Base-by-base conservation (phyloP, 805 yeast genomes). In the Ogataea chonburiensis region DNA sequence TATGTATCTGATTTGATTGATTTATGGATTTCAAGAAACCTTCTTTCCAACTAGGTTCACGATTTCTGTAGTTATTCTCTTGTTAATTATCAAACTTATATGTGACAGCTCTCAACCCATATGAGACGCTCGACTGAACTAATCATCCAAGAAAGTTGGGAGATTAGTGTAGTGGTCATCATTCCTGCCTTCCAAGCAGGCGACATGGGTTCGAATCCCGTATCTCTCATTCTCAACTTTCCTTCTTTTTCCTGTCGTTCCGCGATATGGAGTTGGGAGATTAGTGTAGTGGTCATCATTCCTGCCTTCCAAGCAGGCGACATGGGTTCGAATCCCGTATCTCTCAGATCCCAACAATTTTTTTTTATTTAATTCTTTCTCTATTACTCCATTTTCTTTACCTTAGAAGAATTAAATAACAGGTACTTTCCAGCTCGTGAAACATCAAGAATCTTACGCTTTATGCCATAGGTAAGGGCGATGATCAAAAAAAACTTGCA, bases 161-260 rank as follows among this genome's bases (percentile, higher is more conserved):
- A 34, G 37, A 34, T 80, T 82, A 79, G 91, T 82, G 86, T 81
- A 82, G 86, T 79, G 89, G 91, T 78, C 80, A 82, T 78, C 86
- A 82, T 81, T 70, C 78, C 76, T 78, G 87, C 88, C 88, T 82
- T 83, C 89, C 89, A 82, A 83, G 89, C 87, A 78, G 77, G 81
- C 70, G 89, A 77, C 86, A 80, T 75, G 89, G 88, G 91, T 82
- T 82, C 91, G 88, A 82, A 79, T 82, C 91, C 83, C 87, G 82
- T 78, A 79, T 80, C 81, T 78, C 79, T 80, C 86, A 78, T 42
- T 49, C 51, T 39, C 42, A 38, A 43, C 50, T 46, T 49, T 48
- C 50, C 24, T 53, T 60, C 60, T 64, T 61, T 54, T 46, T 38
- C 31, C 3, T 4, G 31, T 28, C 31, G 31, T 28, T 28, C 22